Percentiles rank a stretch among this genome's conserved stretches.
Evolutionary conservation across 352 stramenopile genomes (phyloP).

Genomic region (Hyaloperonospora arabidopsidis): DNA sequence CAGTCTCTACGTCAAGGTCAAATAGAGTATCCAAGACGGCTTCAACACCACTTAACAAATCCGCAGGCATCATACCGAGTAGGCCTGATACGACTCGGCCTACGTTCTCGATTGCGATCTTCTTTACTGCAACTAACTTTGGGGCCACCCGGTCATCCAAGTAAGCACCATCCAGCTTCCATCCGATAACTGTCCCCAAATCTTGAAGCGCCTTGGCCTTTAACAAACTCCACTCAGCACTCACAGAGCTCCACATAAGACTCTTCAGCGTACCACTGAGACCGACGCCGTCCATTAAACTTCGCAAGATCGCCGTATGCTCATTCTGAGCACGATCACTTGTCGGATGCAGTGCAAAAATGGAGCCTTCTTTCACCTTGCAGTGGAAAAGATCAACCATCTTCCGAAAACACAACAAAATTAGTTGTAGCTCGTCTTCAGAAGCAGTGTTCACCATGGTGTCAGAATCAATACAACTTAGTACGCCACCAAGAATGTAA

Average conservation of each 20-base stretch:
- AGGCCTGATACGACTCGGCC: slow-evolving; percentile 27
- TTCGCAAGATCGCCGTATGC: slow-evolving; percentile 31
- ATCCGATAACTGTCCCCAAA: slow-evolving; percentile 34
- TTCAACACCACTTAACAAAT: slow-evolving; percentile 24
- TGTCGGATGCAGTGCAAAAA: slow-evolving; percentile 31
- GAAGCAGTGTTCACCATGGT: slow-evolving; percentile 4
- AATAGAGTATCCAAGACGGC: slow-evolving; percentile 20
- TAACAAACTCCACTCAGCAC: slow-evolving; percentile 28
- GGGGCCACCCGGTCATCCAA: slow-evolving; percentile 36
- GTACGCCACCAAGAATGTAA: slow-evolving; percentile 36
- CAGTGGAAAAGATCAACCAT: slow-evolving; percentile 24
- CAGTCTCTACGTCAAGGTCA: slow-evolving; percentile 21
- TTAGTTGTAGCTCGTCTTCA: slow-evolving; percentile 14
- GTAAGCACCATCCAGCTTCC: slow-evolving; percentile 33
- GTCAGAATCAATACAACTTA: slow-evolving; percentile 21
- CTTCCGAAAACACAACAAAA: slow-evolving; percentile 27
- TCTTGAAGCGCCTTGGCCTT: slow-evolving; percentile 25
- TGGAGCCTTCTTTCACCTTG: slow-evolving; percentile 25
- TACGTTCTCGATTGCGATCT: slow-evolving; percentile 36
- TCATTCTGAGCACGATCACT: slow-evolving; percentile 38
- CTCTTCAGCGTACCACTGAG: slow-evolving; percentile 24
- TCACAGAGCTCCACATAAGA: slow-evolving; percentile 18
- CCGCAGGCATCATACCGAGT: slow-evolving; percentile 12
- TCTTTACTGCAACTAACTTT: slow-evolving; percentile 34
- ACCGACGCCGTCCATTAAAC: slow-evolving; percentile 37